These are phyloP conservation scores for Yarrowia yakushimensis DNA, from an alignment of 805 yeast genomes.

Conservation along the genomic window DNA sequence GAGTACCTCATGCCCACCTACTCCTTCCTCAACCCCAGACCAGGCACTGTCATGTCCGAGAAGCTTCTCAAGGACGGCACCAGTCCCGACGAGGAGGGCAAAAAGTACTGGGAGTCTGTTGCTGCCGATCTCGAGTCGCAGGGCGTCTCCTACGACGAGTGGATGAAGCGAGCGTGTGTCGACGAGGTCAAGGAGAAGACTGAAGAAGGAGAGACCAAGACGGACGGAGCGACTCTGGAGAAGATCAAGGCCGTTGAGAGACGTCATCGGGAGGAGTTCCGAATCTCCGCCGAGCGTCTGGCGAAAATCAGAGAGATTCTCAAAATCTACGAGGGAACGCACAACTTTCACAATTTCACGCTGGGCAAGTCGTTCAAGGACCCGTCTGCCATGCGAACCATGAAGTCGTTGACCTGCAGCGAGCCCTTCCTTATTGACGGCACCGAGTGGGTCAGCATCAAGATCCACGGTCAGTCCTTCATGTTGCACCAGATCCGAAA, in stretches of 20 bases:
- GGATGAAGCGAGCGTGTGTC: slow-evolving; percentile 28
- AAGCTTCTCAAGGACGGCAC: slow-evolving; percentile 59
- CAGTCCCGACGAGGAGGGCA: slow-evolving; percentile 62
- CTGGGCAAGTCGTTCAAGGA: slow-evolving; percentile 79
- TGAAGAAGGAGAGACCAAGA: slow-evolving; percentile 17
- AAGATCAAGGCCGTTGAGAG: slow-evolving; percentile 46
- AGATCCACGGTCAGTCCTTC: slow-evolving; percentile 96
- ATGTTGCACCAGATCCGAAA: slow-evolving; percentile 98
- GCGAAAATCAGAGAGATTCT: slow-evolving; percentile 63
- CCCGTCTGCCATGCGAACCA: slow-evolving; percentile 77
- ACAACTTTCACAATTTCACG: slow-evolving; percentile 88
- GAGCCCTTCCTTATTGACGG: slow-evolving; percentile 90
- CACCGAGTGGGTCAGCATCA: slow-evolving; percentile 94
- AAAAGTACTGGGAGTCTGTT: slow-evolving; percentile 64
- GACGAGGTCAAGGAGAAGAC: slow-evolving; percentile 32
- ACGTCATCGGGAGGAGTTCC: slow-evolving; percentile 60
- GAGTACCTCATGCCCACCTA: slow-evolving; percentile 93
- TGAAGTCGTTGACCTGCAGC: slow-evolving; percentile 73
- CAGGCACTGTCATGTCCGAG: slow-evolving; percentile 60
- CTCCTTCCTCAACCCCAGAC: slow-evolving; percentile 87
- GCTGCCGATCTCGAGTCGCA: slow-evolving; percentile 39
- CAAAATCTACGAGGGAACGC: slow-evolving; percentile 75
- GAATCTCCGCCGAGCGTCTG: slow-evolving; percentile 62
- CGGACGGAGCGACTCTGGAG: background rate
- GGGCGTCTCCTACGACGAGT: slow-evolving; percentile 40